Percentiles rank a stretch among this genome's conserved stretches.
These are phyloP conservation scores for Pythium myriotylum DNA, from an alignment of 352 stramenopile species.

Conservation along the genomic window DNA sequence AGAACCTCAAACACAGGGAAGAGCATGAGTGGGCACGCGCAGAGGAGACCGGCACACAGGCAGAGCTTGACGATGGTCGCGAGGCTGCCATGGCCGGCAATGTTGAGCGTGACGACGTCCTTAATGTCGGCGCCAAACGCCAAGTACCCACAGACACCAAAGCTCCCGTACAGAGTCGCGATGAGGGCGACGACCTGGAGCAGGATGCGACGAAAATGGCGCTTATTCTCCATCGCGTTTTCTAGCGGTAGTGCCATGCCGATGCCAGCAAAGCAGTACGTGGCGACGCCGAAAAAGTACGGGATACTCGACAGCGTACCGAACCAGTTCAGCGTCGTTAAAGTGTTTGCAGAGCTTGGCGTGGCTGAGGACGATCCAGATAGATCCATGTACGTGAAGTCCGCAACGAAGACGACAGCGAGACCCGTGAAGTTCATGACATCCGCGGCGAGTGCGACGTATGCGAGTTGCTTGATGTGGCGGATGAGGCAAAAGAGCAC, in stretches of 20 bases:
- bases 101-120: conserved; percentile 83
- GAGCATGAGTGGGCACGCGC: conserved; percentile 88
- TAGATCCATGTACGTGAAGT: conserved; percentile 57
- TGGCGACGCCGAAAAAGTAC: conserved; percentile 74
- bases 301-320: conserved; percentile 52
- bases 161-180: conserved; percentile 64
- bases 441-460: conserved; percentile 75
- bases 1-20: conserved; percentile 72
- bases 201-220: conserved; percentile 58
- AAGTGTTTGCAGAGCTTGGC: background rate
- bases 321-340: conserved; percentile 33
- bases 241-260: conserved; percentile 76
- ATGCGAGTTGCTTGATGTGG: conserved; percentile 73
- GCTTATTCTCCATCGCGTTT: conserved; percentile 53
- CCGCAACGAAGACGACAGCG: conserved; percentile 66
- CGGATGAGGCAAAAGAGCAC: conserved; percentile 55
- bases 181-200: conserved; percentile 53
- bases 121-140: conserved; percentile 61
- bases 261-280: conserved; percentile 83
- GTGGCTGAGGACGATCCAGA: background rate
- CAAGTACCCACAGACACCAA: conserved; percentile 71
- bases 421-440: conserved; percentile 73
- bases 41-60: conserved; percentile 70
- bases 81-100: conserved; percentile 40
- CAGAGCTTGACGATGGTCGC: conserved; percentile 76